phyloP scores from a whole-genome alignment of 2,329 filamentous ascomycete species.

The Aspergillus costaricaensis region DNA sequence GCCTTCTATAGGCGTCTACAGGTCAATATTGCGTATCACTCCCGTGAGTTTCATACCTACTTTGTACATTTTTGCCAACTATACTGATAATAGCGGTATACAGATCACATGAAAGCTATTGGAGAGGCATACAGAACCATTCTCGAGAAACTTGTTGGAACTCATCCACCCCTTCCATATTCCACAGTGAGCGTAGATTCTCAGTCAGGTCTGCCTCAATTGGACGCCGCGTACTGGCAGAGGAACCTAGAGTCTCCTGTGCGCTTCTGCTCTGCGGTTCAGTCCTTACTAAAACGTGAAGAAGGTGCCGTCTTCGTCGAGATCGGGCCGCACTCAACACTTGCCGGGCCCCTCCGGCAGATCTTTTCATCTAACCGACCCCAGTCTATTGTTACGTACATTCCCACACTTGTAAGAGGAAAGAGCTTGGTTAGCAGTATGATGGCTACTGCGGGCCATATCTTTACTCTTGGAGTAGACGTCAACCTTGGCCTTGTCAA shows the following conservation, averaged over 20 bases:
- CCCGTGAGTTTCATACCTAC: constrained; percentile 10
- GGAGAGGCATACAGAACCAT: constrained; percentile 10
- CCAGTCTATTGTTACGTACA: too few relatives aligned
- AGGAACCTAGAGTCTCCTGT: constrained; percentile 24
- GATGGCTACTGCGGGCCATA: not conserved
- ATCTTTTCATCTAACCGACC: not conserved
- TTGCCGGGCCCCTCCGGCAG: constrained; percentile 33
- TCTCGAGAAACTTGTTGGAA: too few relatives aligned
- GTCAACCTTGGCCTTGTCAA: not conserved
- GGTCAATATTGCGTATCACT: constrained; percentile 26
- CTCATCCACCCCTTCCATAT: too few relatives aligned
- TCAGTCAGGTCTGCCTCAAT: too few relatives aligned
- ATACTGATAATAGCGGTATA: too few relatives aligned
- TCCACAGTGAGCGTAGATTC: too few relatives aligned
- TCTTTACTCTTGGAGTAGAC: not conserved
- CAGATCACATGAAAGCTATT: constrained; percentile 19
- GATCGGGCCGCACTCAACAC: constrained; percentile 40
- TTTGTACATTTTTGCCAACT: too few relatives aligned
- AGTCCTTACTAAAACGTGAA: not conserved
- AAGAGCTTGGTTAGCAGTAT: not conserved
- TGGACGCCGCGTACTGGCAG: constrained; percentile 21
- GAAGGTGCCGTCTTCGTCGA: constrained; percentile 28
- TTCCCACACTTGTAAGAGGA: not conserved
- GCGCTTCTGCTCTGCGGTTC: constrained; percentile 14
- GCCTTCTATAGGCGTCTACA: constrained; percentile 13